Evolutionary conservation across 192 early-diverging fungal species (phyloP), one percentile per base, ranked within the genome.

Genomic region (Piromyces sp.): DNA sequence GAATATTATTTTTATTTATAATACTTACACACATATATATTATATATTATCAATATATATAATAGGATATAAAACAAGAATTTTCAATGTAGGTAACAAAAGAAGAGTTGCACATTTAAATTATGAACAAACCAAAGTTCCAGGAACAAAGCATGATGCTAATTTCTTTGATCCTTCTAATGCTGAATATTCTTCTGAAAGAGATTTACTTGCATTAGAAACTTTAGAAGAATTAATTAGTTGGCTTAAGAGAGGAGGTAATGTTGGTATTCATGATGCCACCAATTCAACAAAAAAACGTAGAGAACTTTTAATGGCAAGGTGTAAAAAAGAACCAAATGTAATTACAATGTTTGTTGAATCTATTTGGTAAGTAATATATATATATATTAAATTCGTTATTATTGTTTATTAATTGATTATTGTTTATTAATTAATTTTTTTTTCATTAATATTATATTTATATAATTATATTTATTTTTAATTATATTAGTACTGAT

Each of bases 51-150:
- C 81, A 82, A 87, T 16, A 82, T 85, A 4, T 87, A 86, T 83
- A 87, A n/a, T 84, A 79, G 86, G 87, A n/a, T 91, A 85, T 83
- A 87, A 86, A 79, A 84, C 84, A 33, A 86, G 91, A 86, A 88
- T 96, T 17, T 96, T 99, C 84, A 99, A 99, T 83, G 97, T 99
- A 9, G 97, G 97, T 82, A 97, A 97, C 88, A 88, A 94, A 15
- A 89, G 97, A 79, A 91, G 97, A 81, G 91, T 93, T 58, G 88
- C 88, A 4, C 89, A 89, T 37, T 84, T 86, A 30, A 81, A 81
- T 7, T 84, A 84, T 68, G 26, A 68, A 68, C 51, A 30, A 29
- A 86, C 83, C 11, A 80, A 83, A 28, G 82, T 84, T 12, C 84
- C 85, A 12, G 51, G 86, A 82, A 89, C 89, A 4, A 85, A 88